A percentile compares a stretch with the other conserved stretches of the same genome.
Conservation (phyloP, 1,284 basidiomycete genomes). For the Apiotrichum domesticum region DNA sequence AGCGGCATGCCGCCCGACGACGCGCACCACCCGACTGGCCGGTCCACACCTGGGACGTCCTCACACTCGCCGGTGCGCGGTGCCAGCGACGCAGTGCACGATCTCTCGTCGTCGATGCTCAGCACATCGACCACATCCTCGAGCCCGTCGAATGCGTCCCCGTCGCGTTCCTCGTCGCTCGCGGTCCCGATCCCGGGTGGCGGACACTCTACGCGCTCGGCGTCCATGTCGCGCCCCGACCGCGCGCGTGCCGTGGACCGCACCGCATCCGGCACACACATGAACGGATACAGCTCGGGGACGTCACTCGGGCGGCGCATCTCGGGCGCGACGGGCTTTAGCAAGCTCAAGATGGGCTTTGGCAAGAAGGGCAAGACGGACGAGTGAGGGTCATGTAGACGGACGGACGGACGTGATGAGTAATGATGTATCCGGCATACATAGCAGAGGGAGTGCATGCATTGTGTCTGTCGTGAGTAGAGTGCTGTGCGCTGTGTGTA, state of each 20-base stretch:
- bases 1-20: not conserved
- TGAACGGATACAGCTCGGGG: slow-evolving; percentile 11
- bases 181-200: not conserved
- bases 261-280: not conserved
- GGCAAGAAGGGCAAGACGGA: slow-evolving; percentile 38
- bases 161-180: not conserved
- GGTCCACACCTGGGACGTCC: not conserved
- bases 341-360: slow-evolving; percentile 40
- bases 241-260: not conserved
- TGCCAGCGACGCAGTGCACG: not conserved
- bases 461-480: too few relatives aligned
- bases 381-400: slow-evolving; percentile 5
- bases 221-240: not conserved
- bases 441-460: too few relatives aligned
- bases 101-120: slow-evolving; percentile 7
- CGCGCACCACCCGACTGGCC: not conserved
- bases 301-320: slow-evolving; percentile 10
- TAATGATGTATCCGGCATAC: too few relatives aligned
- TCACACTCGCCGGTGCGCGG: not conserved
- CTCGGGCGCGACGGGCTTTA: slow-evolving; percentile 16
- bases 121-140: not conserved
- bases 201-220: not conserved
- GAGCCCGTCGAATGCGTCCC: not conserved
- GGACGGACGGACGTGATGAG: too few relatives aligned
- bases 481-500: too few relatives aligned